Evolutionary conservation across 2,329 filamentous ascomycete species (phyloP), one percentile per base, ranked within the genome.

Genomic region (Exophiala spinifera): DNA sequence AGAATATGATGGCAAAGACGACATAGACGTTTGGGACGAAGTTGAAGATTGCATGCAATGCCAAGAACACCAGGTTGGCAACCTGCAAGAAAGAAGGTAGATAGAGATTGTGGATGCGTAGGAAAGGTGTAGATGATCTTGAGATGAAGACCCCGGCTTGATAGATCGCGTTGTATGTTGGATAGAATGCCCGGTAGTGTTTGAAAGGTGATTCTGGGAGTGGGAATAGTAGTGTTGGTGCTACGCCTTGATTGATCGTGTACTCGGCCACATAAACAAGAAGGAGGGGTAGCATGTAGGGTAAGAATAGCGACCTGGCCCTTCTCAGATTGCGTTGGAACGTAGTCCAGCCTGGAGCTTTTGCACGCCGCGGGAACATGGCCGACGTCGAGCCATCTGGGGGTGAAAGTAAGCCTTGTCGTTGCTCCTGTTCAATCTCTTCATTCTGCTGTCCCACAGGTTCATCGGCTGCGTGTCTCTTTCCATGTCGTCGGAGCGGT

Each of bases 251-350:
- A 74, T 97, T 97, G 72, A 97, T 96, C 51, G 89, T 95, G 70
- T 99, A 99, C 75, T 99, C 94, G 53, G 91, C 90, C 33, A 97
- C 82, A 69, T 96, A 99, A 25, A 99, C 94, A 14, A 97, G 75
- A 31, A 97, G 79, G 13, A 99, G 79, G 0, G 94, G 94, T 3
- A 95, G 78, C 91, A 99, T 97, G 70, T 85, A 87, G 8, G 83
- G 83, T 42, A 95, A 75, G 66, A 96, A 86, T 1, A 97, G 77
- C 0, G 79, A 77, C 57, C 75, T 79, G 0, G 87, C 83, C 3
- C 89, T 85, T n/a, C 74, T 74, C 31, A 97, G 70, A 55, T 82
- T 82, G 17, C 69, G 66, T 49, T 68, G 72, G 62, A 82, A 74
- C 10, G 68, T 72, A 11, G 66, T 63, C 70, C 67, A 72, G 52